Percentiles rank a stretch among this genome's conserved stretches.
Conservation (phyloP, 345 rosid genomes). For the Bruguiera gymnorhiza region DNA sequence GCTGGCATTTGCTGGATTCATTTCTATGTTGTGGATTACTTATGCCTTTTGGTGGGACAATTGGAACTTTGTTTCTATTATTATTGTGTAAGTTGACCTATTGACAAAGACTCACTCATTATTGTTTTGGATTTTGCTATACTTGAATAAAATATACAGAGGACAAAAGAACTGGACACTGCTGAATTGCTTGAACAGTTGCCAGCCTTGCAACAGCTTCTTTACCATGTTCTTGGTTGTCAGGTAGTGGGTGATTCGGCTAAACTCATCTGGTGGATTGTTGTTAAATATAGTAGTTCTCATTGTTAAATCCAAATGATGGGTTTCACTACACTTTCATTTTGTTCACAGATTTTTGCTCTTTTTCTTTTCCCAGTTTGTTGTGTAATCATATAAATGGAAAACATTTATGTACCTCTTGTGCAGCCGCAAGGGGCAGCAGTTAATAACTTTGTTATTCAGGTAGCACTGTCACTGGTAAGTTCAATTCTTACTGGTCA, state of each 20-base stretch:
- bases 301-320: constrained; percentile 4
- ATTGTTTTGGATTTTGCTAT: not conserved
- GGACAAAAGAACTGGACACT: constrained; percentile 87
- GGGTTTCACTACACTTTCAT: not conserved
- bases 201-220: constrained; percentile 90
- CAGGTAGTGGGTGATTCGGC: constrained; percentile 47
- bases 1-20: not conserved
- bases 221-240: constrained; percentile 86
- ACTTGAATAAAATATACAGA: constrained; percentile 38
- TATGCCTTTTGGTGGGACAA: not conserved
- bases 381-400: not conserved
- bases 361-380: not conserved
- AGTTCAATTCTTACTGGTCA: constrained; percentile 20
- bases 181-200: constrained; percentile 83
- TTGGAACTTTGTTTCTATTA: not conserved
- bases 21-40: not conserved
- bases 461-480: constrained; percentile 85
- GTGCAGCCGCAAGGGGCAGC: constrained; percentile 94
- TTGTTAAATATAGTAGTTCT: not conserved
- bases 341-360: not conserved
- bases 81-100: not conserved
- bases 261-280: constrained; percentile 4
- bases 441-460: constrained; percentile 73
- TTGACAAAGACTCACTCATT: too few relatives aligned
- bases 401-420: constrained; percentile 22